Evolutionary conservation across 164 flowering plant genomes (phyloP).

Genomic region (Chimonanthus praecox): DNA sequence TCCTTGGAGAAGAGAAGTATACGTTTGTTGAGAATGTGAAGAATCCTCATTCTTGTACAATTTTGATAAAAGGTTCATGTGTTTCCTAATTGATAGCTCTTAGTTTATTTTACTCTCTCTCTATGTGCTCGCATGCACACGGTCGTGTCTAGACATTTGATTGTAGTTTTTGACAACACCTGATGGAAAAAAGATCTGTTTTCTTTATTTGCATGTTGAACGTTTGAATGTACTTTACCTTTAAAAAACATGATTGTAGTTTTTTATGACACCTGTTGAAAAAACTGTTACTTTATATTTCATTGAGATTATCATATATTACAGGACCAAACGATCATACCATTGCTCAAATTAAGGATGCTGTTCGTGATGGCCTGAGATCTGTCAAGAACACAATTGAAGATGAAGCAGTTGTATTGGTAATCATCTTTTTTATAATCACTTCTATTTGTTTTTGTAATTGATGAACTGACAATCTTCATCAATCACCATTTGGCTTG

Average conservation of each 20-base stretch:
- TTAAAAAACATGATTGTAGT: too few species aligned
- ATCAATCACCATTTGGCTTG: too few species aligned
- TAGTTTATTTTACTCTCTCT: too few species aligned
- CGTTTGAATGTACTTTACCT: too few species aligned
- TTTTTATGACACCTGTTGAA: neutral
- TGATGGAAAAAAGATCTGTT: neutral
- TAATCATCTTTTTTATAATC: conserved; percentile 16
- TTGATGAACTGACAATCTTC: too few species aligned
- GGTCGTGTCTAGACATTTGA: too few species aligned
- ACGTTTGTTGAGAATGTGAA: conserved; percentile 95
- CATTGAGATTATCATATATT: neutral
- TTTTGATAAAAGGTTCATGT: conserved; percentile 81
- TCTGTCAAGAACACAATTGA: conserved; percentile 95
- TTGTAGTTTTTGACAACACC: too few species aligned
- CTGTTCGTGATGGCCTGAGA: conserved; percentile 94
- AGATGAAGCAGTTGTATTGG: conserved; percentile 83
- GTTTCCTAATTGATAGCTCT: neutral
- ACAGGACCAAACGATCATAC: conserved; percentile 98
- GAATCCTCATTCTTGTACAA: conserved; percentile 91
- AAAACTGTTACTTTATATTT: neutral
- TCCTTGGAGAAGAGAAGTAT: conserved; percentile 95
- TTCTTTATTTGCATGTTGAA: neutral
- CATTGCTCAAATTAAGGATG: conserved; percentile 98
- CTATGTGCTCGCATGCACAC: too few species aligned
- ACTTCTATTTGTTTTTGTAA: neutral